Conservation (phyloP, 73 alveolate species). For the Paramecium caudatum region DNA sequence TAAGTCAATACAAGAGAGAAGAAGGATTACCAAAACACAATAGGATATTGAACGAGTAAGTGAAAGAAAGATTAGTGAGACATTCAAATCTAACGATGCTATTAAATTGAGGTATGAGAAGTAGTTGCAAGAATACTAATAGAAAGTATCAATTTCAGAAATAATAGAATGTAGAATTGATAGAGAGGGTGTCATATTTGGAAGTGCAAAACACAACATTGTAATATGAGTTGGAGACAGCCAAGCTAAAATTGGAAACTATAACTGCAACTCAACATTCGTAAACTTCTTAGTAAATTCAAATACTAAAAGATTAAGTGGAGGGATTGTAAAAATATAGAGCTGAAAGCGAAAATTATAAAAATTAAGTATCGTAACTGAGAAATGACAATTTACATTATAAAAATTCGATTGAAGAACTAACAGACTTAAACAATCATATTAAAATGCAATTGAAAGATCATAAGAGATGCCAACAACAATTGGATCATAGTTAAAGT, state of each 20-base stretch:
- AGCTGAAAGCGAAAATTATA: background rate
- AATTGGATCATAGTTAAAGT: constrained; percentile 30
- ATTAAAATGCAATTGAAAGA: background rate
- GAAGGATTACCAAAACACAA: constrained; percentile 2
- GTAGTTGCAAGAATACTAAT: constrained; percentile 33
- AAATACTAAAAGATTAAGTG: background rate
- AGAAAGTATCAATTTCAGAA: constrained; percentile 18
- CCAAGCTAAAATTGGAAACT: constrained; percentile 18
- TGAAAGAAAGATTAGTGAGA: constrained; percentile 12
- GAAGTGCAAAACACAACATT: constrained; percentile 16
- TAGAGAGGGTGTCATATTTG: constrained; percentile 28
- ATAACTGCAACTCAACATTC: background rate
- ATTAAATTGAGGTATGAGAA: background rate
- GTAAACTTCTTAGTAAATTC: background rate
- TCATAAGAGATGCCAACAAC: constrained; percentile 1
- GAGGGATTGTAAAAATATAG: background rate
- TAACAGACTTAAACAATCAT: background rate
- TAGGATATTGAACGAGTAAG: constrained; percentile 26
- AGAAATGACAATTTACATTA: background rate
- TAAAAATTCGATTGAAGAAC: background rate
- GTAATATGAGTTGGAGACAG: constrained; percentile 41
- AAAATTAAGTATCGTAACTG: background rate
- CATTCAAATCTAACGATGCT: constrained; percentile 16
- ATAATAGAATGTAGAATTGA: constrained; percentile 25
- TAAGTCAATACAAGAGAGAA: constrained; percentile 20